Percentiles rank a stretch among this genome's conserved stretches.
phyloP scores from a whole-genome alignment of 2,329 filamentous ascomycete genomes.

The Sphaceloma murrayae region DNA sequence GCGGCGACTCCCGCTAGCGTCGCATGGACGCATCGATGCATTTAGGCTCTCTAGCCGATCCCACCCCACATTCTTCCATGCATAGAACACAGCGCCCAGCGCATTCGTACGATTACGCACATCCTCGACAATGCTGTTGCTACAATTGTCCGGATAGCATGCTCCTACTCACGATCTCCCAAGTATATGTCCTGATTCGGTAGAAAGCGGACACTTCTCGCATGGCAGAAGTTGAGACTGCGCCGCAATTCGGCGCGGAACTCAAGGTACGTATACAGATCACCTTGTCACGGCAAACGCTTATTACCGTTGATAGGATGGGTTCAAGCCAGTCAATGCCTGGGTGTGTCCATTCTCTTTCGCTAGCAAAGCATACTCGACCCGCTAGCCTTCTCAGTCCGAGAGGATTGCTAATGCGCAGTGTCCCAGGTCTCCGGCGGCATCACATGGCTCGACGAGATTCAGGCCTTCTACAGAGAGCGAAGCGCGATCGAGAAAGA shows the following conservation, averaged over 20 bases:
- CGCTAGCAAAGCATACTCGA: too few species aligned
- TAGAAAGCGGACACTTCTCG: neutral
- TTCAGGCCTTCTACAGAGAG: conserved; percentile 95
- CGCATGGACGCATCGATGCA: too few species aligned
- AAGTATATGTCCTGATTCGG: too few species aligned
- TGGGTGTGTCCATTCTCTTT: conserved; percentile 49
- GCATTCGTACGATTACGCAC: too few species aligned
- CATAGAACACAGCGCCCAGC: conserved; percentile 5
- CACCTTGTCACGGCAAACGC: neutral
- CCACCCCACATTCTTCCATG: conserved; percentile 2
- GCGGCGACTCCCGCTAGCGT: conserved; percentile 3
- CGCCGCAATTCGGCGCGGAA: conserved; percentile 84
- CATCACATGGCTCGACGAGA: conserved; percentile 91
- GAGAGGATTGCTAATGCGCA: neutral
- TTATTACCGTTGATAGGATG: conserved; percentile 54
- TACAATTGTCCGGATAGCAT: too few species aligned
- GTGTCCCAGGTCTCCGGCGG: conserved; percentile 52
- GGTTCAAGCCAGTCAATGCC: conserved; percentile 86
- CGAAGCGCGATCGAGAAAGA: conserved; percentile 92
- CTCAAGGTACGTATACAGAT: conserved; percentile 66
- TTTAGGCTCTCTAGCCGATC: too few species aligned
- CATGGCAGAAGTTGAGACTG: conserved; percentile 75
- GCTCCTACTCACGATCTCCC: too few species aligned
- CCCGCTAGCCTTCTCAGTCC: too few species aligned
- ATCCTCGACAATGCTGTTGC: too few species aligned